These are phyloP conservation scores for Lactarius sanguifluus DNA, from an alignment of 768 basidiomycete genomes.

Conservation along the genomic window DNA sequence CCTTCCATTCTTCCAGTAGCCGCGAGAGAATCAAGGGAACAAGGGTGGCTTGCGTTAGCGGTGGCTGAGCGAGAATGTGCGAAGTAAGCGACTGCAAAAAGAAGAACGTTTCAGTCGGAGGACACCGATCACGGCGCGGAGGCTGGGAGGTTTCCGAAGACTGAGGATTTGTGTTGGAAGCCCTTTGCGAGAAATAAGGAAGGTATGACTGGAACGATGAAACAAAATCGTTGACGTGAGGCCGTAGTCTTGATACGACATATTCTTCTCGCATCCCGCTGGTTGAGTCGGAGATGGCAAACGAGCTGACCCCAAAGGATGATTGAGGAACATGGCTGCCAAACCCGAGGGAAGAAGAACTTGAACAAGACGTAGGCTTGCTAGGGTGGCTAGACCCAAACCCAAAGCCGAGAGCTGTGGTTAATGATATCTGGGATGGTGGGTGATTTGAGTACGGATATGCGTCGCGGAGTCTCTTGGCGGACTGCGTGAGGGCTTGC, in stretches of 20 bases:
- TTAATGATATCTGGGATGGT: constrained; percentile 36
- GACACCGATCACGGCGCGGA: constrained; percentile 61
- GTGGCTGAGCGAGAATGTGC: constrained; percentile 66
- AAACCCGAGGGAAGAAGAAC: constrained; percentile 33
- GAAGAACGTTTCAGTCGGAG: constrained; percentile 71
- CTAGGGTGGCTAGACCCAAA: constrained; percentile 33
- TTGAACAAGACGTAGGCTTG: constrained; percentile 10
- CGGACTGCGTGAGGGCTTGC: constrained; percentile 64
- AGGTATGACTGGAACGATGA: constrained; percentile 78
- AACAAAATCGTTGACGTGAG: constrained; percentile 74
- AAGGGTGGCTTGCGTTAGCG: constrained; percentile 60
- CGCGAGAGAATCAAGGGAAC: constrained; percentile 60
- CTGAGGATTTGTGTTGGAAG: constrained; percentile 32
- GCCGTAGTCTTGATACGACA: constrained; percentile 69
- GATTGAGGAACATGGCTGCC: constrained; percentile 31
- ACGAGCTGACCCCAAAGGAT: constrained; percentile 21
- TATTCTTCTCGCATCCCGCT: constrained; percentile 79
- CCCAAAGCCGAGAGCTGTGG: constrained; percentile 39
- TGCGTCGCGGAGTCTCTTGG: constrained; percentile 74
- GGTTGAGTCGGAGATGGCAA: constrained; percentile 22
- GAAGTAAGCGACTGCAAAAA: constrained; percentile 69
- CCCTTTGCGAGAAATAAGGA: constrained; percentile 72
- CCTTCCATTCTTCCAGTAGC: constrained; percentile 70
- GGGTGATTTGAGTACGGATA: constrained; percentile 72
- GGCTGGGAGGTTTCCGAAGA: constrained; percentile 40